These are phyloP conservation scores for Penicillium canariense DNA, from an alignment of 495 filamentous ascomycete species.

Conservation along the genomic window DNA sequence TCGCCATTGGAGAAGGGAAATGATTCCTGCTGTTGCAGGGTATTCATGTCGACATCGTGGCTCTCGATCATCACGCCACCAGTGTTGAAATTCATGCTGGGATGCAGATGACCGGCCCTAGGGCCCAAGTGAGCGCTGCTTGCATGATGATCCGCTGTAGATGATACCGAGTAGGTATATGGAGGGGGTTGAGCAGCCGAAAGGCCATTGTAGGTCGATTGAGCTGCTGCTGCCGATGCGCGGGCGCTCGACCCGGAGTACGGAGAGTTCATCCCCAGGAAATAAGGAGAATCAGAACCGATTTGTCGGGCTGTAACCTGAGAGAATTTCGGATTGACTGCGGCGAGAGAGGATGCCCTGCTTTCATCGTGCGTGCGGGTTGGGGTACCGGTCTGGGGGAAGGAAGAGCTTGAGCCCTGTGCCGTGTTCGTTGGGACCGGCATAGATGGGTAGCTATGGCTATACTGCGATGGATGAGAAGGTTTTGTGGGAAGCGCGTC, in stretches of 20 bases:
- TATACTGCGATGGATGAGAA: conserved; percentile 35
- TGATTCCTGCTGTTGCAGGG: conserved; percentile 41
- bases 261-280: conserved; percentile 30
- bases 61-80: conserved; percentile 67
- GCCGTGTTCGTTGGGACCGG: conserved; percentile 22
- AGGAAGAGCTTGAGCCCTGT: conserved; percentile 23
- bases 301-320: conserved; percentile 16
- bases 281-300: conserved; percentile 25
- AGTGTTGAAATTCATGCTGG: conserved; percentile 33
- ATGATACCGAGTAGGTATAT: conserved; percentile 29
- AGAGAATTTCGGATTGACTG: conserved; percentile 23
- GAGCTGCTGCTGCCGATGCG: conserved; percentile 35
- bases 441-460: conserved; percentile 32
- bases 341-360: conserved; percentile 15
- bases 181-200: conserved; percentile 18
- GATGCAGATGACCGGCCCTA: conserved; percentile 31
- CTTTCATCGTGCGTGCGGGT: conserved; percentile 16
- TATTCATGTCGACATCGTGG: conserved; percentile 65
- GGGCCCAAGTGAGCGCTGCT: conserved; percentile 39
- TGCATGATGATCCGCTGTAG: conserved; percentile 36
- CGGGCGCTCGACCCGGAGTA: conserved; percentile 26
- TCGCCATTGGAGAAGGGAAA: conserved; percentile 50
- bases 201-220: conserved; percentile 51
- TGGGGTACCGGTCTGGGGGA: conserved; percentile 18
- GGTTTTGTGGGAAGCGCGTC: conserved; percentile 21